These are phyloP conservation scores for Brachypodium distachyon DNA, from an alignment of 202 grass and related monocot species.

Conservation along the genomic window DNA sequence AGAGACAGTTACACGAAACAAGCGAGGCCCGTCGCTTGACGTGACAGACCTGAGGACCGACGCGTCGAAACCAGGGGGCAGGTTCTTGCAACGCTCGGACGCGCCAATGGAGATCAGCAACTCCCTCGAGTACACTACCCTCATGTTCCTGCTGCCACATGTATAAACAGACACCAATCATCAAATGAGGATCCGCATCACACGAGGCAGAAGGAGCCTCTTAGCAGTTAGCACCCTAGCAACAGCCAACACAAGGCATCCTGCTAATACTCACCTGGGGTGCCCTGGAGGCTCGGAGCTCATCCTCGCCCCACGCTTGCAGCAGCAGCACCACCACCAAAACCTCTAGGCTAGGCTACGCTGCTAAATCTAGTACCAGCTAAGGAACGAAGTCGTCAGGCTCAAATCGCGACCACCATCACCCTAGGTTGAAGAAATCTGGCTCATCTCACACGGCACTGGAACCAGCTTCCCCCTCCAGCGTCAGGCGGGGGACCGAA, in stretches of 20 bases:
- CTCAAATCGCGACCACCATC: not conserved
- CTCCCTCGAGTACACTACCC: constrained; percentile 66
- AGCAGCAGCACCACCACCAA: not conserved
- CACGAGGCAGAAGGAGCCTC: not conserved
- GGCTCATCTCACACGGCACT: not conserved
- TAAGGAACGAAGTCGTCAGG: not conserved
- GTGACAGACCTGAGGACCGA: constrained; percentile 65
- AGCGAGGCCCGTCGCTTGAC: not conserved
- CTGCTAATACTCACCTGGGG: not conserved
- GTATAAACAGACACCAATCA: not conserved
- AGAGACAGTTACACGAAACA: not conserved
- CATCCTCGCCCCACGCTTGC: not conserved
- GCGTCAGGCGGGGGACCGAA: not conserved
- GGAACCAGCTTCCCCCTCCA: not conserved
- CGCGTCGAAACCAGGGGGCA: constrained; percentile 49
- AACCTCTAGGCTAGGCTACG: not conserved
- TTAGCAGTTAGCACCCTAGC: not conserved
- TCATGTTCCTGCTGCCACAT: constrained; percentile 23
- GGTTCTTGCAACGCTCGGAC: constrained; percentile 63
- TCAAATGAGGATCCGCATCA: not conserved
- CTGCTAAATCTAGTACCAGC: not conserved
- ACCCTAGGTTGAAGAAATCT: not conserved
- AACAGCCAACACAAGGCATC: not conserved
- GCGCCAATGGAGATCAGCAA: constrained; percentile 56
- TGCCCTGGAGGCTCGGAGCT: constrained; percentile 13